Evolutionary conservation across 768 basidiomycete genomes (phyloP).

Genomic region (Russula griseocarnosa): DNA sequence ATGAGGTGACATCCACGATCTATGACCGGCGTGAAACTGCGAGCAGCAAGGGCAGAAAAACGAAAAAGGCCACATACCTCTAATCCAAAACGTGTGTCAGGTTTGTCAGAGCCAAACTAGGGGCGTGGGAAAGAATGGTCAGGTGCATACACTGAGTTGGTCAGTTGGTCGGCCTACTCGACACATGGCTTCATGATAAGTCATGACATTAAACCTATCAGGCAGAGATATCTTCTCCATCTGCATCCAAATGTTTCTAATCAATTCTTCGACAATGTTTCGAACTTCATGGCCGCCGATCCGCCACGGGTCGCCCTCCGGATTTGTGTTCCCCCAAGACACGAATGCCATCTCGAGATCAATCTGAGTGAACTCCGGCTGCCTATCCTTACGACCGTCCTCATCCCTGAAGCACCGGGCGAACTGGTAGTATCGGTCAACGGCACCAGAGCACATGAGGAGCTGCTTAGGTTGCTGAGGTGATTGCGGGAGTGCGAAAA

Average conservation of each 20-base stretch:
- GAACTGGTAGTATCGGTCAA: conserved; percentile 91
- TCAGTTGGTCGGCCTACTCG: conserved; percentile 47
- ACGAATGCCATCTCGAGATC: conserved; percentile 97
- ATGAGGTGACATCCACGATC: conserved; percentile 37
- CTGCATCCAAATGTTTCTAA: conserved; percentile 72
- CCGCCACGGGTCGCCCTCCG: conserved; percentile 51
- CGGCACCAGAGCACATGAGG: conserved; percentile 80
- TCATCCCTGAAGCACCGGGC: conserved; percentile 96
- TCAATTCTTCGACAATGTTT: conserved; percentile 68
- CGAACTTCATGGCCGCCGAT: conserved; percentile 86
- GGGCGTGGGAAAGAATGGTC: conserved; percentile 29
- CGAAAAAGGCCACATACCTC: conserved; percentile 51
- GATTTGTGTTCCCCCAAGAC: conserved; percentile 56
- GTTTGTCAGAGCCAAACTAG: conserved; percentile 93
- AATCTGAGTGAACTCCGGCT: conserved; percentile 96
- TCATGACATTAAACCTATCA: conserved; percentile 71
- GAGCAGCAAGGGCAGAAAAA: conserved; percentile 1
- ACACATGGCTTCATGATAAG: conserved; percentile 87
- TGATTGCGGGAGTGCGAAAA: conserved; percentile 90
- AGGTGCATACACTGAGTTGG: conserved; percentile 15
- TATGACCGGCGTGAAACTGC: conserved; percentile 24
- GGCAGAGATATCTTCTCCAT: conserved; percentile 61
- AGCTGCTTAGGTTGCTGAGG: conserved; percentile 96
- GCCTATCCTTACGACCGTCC: conserved; percentile 89
- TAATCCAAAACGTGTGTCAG: conserved; percentile 83